Conservation (phyloP, 306 rosid genomes). For the Cicer judaicum region DNA sequence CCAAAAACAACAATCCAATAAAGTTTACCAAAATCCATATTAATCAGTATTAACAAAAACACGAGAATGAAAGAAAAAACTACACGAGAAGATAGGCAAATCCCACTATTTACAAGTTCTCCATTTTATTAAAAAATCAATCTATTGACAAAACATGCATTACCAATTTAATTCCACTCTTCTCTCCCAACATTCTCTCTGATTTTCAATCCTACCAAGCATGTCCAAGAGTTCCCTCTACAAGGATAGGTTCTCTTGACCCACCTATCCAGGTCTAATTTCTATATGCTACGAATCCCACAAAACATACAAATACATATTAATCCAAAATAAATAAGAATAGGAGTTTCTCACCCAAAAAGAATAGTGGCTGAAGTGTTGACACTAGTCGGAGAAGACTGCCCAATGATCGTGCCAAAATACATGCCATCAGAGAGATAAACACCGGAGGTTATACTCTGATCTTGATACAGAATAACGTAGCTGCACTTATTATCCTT, state of each 20-base stretch:
- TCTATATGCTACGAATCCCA: not conserved
- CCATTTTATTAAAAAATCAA: no score
- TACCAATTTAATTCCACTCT: no score
- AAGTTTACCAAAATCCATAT: no score
- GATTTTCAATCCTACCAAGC: no score
- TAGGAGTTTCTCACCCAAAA: constrained; percentile 76
- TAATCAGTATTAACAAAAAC: not conserved
- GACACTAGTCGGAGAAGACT: constrained; percentile 45
- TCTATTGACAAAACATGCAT: not conserved
- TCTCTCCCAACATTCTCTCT: no score
- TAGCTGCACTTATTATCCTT: constrained; percentile 62
- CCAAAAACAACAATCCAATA: constrained; percentile 31
- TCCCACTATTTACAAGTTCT: not conserved
- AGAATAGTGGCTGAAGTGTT: constrained; percentile 76
- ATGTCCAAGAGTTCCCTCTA: not conserved
- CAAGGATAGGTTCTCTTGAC: not conserved
- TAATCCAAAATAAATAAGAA: not conserved
- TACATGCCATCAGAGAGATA: constrained; percentile 73
- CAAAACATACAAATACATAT: not conserved
- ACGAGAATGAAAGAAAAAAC: no score
- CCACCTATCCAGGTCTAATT: constrained; percentile 33
- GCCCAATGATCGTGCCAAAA: constrained; percentile 75
- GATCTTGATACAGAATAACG: constrained; percentile 79
- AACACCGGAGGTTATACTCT: constrained; percentile 83
- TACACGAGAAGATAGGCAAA: not conserved